Base-by-base conservation (phyloP, 805 yeast species). In the Myxozyma kluyveri region DNA sequence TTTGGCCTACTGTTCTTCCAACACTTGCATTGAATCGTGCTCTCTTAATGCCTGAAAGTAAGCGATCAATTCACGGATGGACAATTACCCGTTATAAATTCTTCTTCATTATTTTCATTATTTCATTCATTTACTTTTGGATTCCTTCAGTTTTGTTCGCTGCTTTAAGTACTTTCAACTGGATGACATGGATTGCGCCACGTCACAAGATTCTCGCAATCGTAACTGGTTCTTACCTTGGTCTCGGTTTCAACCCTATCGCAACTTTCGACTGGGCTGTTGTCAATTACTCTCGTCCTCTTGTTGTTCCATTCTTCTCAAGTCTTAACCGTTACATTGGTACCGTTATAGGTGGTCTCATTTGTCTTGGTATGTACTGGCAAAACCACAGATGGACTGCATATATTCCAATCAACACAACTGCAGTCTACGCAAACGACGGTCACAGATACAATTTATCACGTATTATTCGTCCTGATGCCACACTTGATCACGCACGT, bases 1-100 rank as follows among this genome's bases (percentile, higher is more conserved):
- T 82, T 47, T 83, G 87, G 87, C 88, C 88, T 2, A 72, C 78
- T 17, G 82, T 79, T 6, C 70, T 83, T 52, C 82, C 86, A 0
- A 75, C 77, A 52, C 75, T 84, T 60, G 71, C 82, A 3, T 71
- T 81, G 65, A 74, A 79, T 71, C 72, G 76, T 65, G 74, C 79
- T 61, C 68, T 82, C 64, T 76, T 72, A 60, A 29, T 38, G 7
- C 59, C 60, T 3, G 69, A 68, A 24, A 45, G 51, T 24, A 46
- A 61, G 27, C 60, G 52, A 26, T 54, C 41, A 62, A 78, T 80
- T 56, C 44, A 79, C 61, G 86, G 87, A 2, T 82, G 88, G 88
- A 73, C 63, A 37, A 72, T 82, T 33, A 69, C 79, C 4, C 71
- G 82, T 43, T 75, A 73, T 58, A 68, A 64, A 46, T 77, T 80